Base-by-base conservation (phyloP, 2,329 filamentous ascomycete genomes). In the Pseudocercospora musae region DNA sequence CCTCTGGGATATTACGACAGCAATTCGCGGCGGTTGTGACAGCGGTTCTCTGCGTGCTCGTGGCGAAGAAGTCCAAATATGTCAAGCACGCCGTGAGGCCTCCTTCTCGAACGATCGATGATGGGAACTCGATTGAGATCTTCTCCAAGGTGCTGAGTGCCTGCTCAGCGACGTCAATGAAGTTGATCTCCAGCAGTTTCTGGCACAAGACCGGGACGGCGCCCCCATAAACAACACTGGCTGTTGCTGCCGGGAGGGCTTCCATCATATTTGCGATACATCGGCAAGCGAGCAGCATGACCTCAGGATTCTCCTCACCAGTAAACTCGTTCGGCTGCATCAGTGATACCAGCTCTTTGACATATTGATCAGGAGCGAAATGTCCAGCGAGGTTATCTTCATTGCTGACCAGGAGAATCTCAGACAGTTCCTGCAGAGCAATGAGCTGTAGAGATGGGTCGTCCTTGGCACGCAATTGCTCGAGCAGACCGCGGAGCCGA, bases 221-320 rank as follows among this genome's bases (percentile, higher is more conserved):
- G 55, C 92, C 92, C n/a, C 93, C 94, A 74, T 98, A 98, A 3
- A 98, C 95, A 13, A 99, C 92, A 74, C 96, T 97, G 11, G 92
- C 91, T 54, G 95, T 95, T 61, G 94, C 94, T 33, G 92, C 89
- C 20, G 95, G 93, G 29, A 99, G 81, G 25, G 94, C 96, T 76
- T 99, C 95, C 95, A 99, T 99, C 59, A 99, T 78, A 75, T 99
- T 98, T 63, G 95, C 95, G 70, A 99, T 85, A 76, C 92, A 98
- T 63, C 96, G 90, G 74, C 95, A 99, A 20, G 95, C 94, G 63
- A 98, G 83, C 11, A 99, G 87, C 94, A 98, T 98, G 65, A 98
- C 91, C 76, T 99, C 95, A 0, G 93, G 91, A 70, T 96, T 97
- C 74, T 96, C 92, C 71, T 96, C 92, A 21, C 87, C 88, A 15